Evolutionary conservation across 441 rosid species (phyloP).

Genomic region (Eruca vesicaria): DNA sequence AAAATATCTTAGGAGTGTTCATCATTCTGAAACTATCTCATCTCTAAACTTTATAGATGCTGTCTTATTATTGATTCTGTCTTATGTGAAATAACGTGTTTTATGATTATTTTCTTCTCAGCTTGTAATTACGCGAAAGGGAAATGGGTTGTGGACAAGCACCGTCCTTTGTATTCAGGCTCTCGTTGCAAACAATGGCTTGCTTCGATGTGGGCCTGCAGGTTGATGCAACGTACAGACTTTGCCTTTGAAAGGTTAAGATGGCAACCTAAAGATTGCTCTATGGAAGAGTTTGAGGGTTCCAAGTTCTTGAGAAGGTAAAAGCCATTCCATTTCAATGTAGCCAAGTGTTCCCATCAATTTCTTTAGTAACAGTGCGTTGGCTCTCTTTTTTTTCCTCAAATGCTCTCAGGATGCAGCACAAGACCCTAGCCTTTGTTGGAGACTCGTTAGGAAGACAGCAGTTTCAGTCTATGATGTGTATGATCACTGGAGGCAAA

Average conservation of each 20-base stretch:
- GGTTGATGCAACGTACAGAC: slow-evolving; percentile 82
- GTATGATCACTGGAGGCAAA: slow-evolving; percentile 83
- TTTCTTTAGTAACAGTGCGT: slow-evolving; percentile 15
- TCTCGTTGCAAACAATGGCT: slow-evolving; percentile 85
- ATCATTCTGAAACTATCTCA: slow-evolving; percentile 12
- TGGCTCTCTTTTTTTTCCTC: background rate
- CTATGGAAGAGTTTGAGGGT: slow-evolving; percentile 78
- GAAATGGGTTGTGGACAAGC: slow-evolving; percentile 84
- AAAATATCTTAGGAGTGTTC: slow-evolving; percentile 6
- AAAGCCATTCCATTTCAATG: background rate
- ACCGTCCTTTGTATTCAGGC: slow-evolving; percentile 77
- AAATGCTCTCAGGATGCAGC: slow-evolving; percentile 60
- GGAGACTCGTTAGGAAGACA: slow-evolving; percentile 97
- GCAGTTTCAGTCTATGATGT: slow-evolving; percentile 91
- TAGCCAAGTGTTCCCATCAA: too few species aligned
- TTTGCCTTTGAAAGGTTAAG: slow-evolving; percentile 74
- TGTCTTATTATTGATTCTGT: background rate
- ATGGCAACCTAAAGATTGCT: slow-evolving; percentile 86
- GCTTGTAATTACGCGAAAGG: slow-evolving; percentile 85
- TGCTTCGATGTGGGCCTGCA: slow-evolving; percentile 91
- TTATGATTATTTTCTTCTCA: slow-evolving; percentile 19
- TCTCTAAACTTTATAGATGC: background rate
- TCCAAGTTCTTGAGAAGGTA: slow-evolving; percentile 76
- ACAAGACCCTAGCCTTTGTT: slow-evolving; percentile 87
- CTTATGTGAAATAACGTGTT: background rate